Evolutionary conservation across 768 basidiomycete species (phyloP).

Genomic region (Steccherinum ochraceum): DNA sequence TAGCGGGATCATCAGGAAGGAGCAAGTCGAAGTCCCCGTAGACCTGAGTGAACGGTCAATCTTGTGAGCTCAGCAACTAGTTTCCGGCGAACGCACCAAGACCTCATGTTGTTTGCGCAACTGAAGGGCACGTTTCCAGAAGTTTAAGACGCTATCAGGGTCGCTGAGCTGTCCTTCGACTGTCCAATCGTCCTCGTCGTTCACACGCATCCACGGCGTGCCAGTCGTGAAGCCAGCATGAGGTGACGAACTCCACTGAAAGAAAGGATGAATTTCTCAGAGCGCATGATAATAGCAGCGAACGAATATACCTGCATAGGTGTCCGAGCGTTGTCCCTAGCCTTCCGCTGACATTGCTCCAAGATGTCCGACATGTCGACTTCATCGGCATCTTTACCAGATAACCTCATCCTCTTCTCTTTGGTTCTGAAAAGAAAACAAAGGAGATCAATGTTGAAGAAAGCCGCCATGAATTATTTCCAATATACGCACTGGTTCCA

Average conservation of each 20-base stretch:
- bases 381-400: constrained; percentile 23
- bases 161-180: constrained; percentile 41
- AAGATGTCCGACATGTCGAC: constrained; percentile 60
- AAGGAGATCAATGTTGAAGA: neutral
- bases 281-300: neutral
- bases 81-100: constrained; percentile 34
- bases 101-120: constrained; percentile 49
- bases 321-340: constrained; percentile 63
- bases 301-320: constrained; percentile 52
- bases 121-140: constrained; percentile 52
- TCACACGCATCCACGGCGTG: constrained; percentile 70
- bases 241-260: constrained; percentile 47
- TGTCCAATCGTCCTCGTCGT: constrained; percentile 66
- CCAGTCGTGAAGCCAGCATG: constrained; percentile 64
- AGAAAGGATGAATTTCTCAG: too few species aligned
- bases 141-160: constrained; percentile 45
- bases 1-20: constrained; percentile 36
- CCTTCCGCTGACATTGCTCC: constrained; percentile 51
- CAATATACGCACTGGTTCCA: constrained; percentile 42
- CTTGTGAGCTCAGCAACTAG: neutral
- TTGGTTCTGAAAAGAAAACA: neutral
- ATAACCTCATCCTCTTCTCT: constrained; percentile 19
- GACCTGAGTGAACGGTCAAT: constrained; percentile 29
- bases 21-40: constrained; percentile 57
- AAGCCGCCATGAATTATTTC: neutral